Conservation (phyloP, 306 rosid species). For the Quercus gilva region DNA sequence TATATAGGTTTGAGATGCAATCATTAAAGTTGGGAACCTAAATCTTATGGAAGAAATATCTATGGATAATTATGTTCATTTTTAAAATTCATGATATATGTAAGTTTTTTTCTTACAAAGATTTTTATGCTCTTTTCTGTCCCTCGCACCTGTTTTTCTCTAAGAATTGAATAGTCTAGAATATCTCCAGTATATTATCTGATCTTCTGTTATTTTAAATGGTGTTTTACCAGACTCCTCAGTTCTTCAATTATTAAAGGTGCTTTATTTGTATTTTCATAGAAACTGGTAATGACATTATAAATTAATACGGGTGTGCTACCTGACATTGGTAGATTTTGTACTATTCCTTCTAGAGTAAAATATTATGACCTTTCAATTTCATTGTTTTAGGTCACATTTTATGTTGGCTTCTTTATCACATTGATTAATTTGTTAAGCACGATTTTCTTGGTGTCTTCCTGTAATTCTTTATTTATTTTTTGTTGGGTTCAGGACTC, state of each 20-base stretch:
- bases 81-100: neutral
- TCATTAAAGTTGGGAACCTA: neutral
- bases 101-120: neutral
- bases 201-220: neutral
- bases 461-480: slow-evolving; percentile 3
- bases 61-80: neutral
- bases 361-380: neutral
- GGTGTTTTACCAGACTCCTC: neutral
- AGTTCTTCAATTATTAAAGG: neutral
- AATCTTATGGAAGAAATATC: neutral
- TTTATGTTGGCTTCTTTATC: neutral
- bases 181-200: neutral
- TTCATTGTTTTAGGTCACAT: neutral
- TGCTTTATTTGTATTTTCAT: neutral
- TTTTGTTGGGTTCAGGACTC: slow-evolving; percentile 60
- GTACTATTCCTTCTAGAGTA: neutral
- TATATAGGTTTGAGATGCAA: neutral
- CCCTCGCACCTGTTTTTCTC: neutral
- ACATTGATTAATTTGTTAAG: slow-evolving; percentile 1
- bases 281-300: neutral
- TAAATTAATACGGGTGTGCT: neutral
- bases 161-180: neutral
- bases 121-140: neutral
- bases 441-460: slow-evolving; percentile 9
- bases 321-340: neutral